Evolutionary conservation across 2,329 filamentous ascomycete species (phyloP), one percentile per base, ranked within the genome.

Genomic region (Penicillium polonicum): DNA sequence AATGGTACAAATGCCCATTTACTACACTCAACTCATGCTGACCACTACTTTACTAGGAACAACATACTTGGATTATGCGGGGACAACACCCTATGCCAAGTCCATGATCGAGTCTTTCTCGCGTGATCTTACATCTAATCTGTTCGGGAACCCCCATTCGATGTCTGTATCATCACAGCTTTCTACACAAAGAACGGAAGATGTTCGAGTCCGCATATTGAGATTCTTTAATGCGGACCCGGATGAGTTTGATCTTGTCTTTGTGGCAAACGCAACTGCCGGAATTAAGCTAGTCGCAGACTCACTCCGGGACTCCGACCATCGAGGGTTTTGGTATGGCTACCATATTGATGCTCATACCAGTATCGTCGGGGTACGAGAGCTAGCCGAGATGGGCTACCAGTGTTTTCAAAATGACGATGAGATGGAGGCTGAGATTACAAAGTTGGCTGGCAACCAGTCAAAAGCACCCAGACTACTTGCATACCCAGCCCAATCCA

Each of bases 101-200:
- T 92, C 90, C 31, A 76, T 94, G 25, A 87, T 97, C 73, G 88
- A 93, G 63, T 80, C 78, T 25, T 96, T 96, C 75, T 85, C 90
- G 9, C 74, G 78, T n/a, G 90, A 94, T 59, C 88, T 97, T 82
- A 87, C 88, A 27, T 80, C 83, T 4, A 89, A 87, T 66, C 79
- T 97, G 0, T 92, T 92, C 65, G 93, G 92, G 38, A 97, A 97
- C 62, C 93, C 93, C 0, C 93, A 97, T 75, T 97, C 93, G 0
- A 88, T 86, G 49, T 96, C 92, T 2, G 79, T 83, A 15, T 88
- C 92, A 3, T 96, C 93, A 0, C 91, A 94, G 68, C 80, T 87
- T 33, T 88, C 90, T 0, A 88, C 89, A 0, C 81, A 83, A 2
- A 83, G 88, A 6, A 85, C 96, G 56, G 92, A 96, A 62, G 85